Evolutionary conservation across 768 basidiomycete genomes (phyloP).

Genomic region (Termitomyces sp.): DNA sequence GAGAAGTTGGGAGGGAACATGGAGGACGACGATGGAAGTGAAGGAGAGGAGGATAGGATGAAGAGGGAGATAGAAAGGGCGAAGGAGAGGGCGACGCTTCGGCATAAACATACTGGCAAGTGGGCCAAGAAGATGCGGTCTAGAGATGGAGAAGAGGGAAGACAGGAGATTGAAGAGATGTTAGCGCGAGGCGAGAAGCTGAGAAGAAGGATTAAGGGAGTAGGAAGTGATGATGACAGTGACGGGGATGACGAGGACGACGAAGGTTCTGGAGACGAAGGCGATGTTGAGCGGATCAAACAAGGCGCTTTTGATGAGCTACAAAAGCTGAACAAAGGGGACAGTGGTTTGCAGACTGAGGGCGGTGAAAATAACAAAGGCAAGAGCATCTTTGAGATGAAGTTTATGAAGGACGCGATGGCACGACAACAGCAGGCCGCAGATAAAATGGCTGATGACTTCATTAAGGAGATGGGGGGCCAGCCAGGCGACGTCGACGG

Average conservation of each 20-base stretch:
- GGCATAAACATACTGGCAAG: slow-evolving; percentile 84
- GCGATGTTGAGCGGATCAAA: slow-evolving; percentile 45
- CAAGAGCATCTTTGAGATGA: slow-evolving; percentile 89
- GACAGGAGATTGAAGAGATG: slow-evolving; percentile 79
- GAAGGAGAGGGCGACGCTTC: slow-evolving; percentile 81
- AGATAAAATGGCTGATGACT: slow-evolving; percentile 63
- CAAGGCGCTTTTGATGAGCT: slow-evolving; percentile 76
- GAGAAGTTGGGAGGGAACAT: slow-evolving; percentile 52
- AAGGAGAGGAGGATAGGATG: slow-evolving; percentile 51
- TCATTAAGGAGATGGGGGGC: slow-evolving; percentile 62
- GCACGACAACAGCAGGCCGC: slow-evolving; percentile 54
- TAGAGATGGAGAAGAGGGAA: slow-evolving; percentile 48
- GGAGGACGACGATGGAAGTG: slow-evolving; percentile 39
- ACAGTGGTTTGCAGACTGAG: slow-evolving; percentile 17
- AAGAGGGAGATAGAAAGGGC: slow-evolving; percentile 79
- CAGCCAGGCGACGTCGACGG: slow-evolving; percentile 19
- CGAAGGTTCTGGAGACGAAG: slow-evolving; percentile 35
- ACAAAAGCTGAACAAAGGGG: slow-evolving; percentile 37
- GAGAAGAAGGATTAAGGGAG: slow-evolving; percentile 67
- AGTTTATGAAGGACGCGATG: slow-evolving; percentile 96
- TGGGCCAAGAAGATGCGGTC: slow-evolving; percentile 77
- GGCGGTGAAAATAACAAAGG: slow-evolving; percentile 30
- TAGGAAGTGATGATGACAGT: slow-evolving; percentile 50
- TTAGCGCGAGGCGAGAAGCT: slow-evolving; percentile 76
- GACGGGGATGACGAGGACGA: slow-evolving; percentile 35